phyloP scores from a whole-genome alignment of 176 grass and related monocot genomes.

The Chrysopogon serrulatus region DNA sequence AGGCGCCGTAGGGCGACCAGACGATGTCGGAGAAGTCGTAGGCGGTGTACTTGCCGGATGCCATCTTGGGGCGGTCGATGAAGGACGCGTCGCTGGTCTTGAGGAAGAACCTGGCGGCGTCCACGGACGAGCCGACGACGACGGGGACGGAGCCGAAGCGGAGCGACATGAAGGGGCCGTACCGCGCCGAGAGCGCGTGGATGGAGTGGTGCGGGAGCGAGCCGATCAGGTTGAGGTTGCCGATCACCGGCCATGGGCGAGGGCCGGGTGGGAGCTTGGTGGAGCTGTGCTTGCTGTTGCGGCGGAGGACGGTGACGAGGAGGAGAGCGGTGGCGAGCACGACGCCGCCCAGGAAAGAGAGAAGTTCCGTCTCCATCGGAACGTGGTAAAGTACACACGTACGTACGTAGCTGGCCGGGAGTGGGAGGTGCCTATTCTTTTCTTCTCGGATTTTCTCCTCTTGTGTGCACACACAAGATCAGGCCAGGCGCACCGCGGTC shows the following conservation, averaged over 20 bases:
- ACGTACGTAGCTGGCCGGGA: not conserved
- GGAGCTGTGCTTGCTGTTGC: not conserved
- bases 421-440: not conserved
- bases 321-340: slow-evolving; percentile 9
- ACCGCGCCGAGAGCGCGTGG: slow-evolving; percentile 31
- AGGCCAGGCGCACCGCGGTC: too few relatives aligned
- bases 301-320: not conserved
- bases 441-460: not conserved
- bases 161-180: slow-evolving; percentile 40
- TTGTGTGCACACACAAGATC: not conserved
- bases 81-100: slow-evolving; percentile 18
- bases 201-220: slow-evolving; percentile 36
- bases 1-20: slow-evolving; percentile 41
- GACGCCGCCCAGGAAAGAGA: not conserved
- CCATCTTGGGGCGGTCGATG: slow-evolving; percentile 32
- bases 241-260: slow-evolving; percentile 39
- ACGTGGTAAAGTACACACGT: not conserved
- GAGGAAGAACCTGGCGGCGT: not conserved
- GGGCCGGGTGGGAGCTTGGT: slow-evolving; percentile 38
- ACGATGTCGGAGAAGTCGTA: slow-evolving; percentile 47
- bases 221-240: slow-evolving; percentile 45
- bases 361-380: slow-evolving; percentile 21
- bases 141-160: slow-evolving; percentile 17
- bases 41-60: slow-evolving; percentile 27
- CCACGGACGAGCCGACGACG: not conserved